Percentiles rank a stretch among this genome's conserved stretches.
Conservation (phyloP, 805 yeast species). For the Yamadazyma kitorensis region DNA sequence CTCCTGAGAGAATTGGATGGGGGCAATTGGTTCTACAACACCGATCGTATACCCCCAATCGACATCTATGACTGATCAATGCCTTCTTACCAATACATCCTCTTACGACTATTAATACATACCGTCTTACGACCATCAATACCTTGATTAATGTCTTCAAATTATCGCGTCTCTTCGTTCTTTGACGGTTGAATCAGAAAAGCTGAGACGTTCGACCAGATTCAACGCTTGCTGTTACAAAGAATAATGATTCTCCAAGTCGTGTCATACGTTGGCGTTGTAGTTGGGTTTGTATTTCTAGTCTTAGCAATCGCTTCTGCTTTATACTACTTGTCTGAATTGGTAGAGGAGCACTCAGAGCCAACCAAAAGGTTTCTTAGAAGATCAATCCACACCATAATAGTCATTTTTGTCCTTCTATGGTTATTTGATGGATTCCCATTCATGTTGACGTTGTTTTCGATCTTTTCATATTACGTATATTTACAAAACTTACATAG, state of each 20-base stretch:
- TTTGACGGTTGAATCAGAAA: too few relatives aligned
- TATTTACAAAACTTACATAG: conserved; percentile 74
- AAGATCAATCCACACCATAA: conserved; percentile 61
- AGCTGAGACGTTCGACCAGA: too few relatives aligned
- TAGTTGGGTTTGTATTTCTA: conserved; percentile 39
- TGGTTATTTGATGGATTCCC: conserved; percentile 81
- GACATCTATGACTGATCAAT: conserved; percentile 73
- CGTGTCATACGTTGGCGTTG: conserved; percentile 37
- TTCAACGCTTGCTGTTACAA: too few relatives aligned
- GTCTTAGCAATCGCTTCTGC: conserved; percentile 77
- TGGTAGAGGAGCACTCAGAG: conserved; percentile 91
- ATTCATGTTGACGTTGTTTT: conserved; percentile 58
- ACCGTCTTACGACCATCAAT: too few relatives aligned
- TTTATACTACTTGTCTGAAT: conserved; percentile 82
- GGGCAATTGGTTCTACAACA: conserved; percentile 92
- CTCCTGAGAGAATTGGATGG: conserved; percentile 79
- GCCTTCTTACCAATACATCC: too few relatives aligned
- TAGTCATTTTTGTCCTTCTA: conserved; percentile 52
- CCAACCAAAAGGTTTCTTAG: conserved; percentile 71
- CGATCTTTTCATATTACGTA: conserved; percentile 66
- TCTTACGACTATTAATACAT: too few relatives aligned
- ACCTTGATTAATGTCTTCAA: too few relatives aligned
- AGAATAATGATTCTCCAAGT: conserved; percentile 36
- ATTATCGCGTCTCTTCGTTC: too few relatives aligned
- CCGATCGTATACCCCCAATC: conserved; percentile 92